Evolutionary conservation across 129 eudicot genomes (phyloP), one percentile per base, ranked within the genome.

Genomic region (Chrysanthemum lavandulifolium): DNA sequence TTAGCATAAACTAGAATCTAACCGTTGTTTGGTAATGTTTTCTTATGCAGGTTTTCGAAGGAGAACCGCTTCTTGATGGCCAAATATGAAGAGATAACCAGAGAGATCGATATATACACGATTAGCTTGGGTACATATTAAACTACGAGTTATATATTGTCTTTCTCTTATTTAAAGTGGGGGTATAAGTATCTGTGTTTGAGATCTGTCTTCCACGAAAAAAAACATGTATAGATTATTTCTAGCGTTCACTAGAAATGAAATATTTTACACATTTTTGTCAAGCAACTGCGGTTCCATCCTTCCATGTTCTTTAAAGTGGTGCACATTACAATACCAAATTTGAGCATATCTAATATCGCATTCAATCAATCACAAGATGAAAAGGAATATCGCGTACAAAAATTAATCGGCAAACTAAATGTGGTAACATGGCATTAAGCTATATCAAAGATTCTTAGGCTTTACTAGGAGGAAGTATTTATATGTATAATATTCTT

Each of bases 41-140:
- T 73, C 45, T 71, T 63, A 8, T 45, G 52, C 78, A 85, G 90
- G 85, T 70, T 65, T 72, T 85, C 90, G 12, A 88, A 88, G 95
- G 90, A 81, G 61, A 76, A 65, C 82, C 57, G 83, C 50, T 16
- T 67, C 78, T 78, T 71, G 81, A 50, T 75, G 82, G 83, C 69
- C 78, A 43, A 60, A 56, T 15, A 62, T 65, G 81, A 69, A 80
- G 67, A 63, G 67, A 64, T 29, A 45, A 65, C 62, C 75, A 29
- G 67, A 61, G 8, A 13, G 51, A 29, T 45, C 15, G 25, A 45
- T 75, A 23, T 80, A 75, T 80, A 61, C 71, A 45, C 61, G 48
- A 16, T 52, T 68, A 47, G 68, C 54, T 53, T 69, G 76, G 57
- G 81, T 80, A 75, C 70, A 80, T 75, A 54, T 75, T 78, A 71